Base-by-base conservation (phyloP, 257 asterid genomes). In the Coffea eugenioides region DNA sequence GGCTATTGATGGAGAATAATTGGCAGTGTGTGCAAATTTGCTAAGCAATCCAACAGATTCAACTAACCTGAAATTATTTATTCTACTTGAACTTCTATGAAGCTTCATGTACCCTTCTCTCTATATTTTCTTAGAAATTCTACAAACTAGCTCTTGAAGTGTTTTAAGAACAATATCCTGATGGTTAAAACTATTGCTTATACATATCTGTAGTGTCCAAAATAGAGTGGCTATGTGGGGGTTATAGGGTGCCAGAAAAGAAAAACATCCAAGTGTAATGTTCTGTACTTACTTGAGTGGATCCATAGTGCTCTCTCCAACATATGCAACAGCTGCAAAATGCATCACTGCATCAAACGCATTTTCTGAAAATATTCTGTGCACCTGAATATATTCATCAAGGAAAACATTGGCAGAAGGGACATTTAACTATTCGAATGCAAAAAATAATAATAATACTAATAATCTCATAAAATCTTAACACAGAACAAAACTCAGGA, bases 241-340 rank as follows among this genome's bases (percentile, higher is more conserved):
- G n/a, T 27, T 3, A 54, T 46, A 62, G 13, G 36, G 62, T 12
- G n/a, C 59, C 62, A 74, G 49, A 39, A 14, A 61, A 20, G 14
- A 49, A 57, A 73, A 54, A 46, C 27, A 4, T 2, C 64, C 21
- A 66, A 56, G 67, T 52, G 15, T 27, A 25, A 67, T 3, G 48
- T 54, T 52, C 62, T 1, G 18, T 20, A 82, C 93, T 88, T 82
- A 93, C 97, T 87, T 95, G 49, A 95, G 91, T 52, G 98, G 98
- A 84, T 95, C 88, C 27, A 90, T 87, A 9, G 98, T 93, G 83
- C 98, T 95, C 90, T 95, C 98, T 70, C 98, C 98, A 66, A 93
- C 98, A 87, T 95, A 95, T 68, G 98, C 98, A 52, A 95, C 98
- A 25, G 98, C 98, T 27, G 98, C 98, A 85, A 95, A 95, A 87